Evolutionary conservation across 371 early-diverging fungal genomes (phyloP), one percentile per base, ranked within the genome.

Genomic region (Mortierella polycephala): DNA sequence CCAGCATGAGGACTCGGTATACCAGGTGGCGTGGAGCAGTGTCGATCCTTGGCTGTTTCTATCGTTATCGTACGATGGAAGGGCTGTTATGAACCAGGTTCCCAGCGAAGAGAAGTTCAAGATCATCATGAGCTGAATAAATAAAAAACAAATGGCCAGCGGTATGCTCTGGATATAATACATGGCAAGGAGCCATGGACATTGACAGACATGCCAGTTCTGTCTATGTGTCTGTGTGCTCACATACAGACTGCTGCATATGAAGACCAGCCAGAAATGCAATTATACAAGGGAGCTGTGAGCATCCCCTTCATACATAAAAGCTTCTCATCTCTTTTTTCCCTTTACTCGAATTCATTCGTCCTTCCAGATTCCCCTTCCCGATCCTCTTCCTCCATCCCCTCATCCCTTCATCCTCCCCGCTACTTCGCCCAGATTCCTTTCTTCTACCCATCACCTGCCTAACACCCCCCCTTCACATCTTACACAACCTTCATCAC

Each of bases 21-120:
- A 97, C 71, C 82, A 91, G 6, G 93, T 91, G 3, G 90, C 91
- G 18, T 98, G 98, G 98, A 95, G 95, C 52, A 83, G 83, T 1
- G 91, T 91, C 1, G 96, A 96, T 76, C 95, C 96, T 1, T 98
- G 98, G 98, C 85, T 95, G 21, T 96, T 96, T 85, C 92, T 94
- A n/a, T 95, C 96, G 0, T 74, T 96, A 41, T 96, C 97, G 37
- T 94, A 94, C 74, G 96, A 96, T 69, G 98, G 98, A 2, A 89
- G 96, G 14, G 86, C 96, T 14, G 94, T 96, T 9, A 89, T 97
- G 55, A 95, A 93, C 74, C 85, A 89, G 62, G 97, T 97, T 6
- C 98, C 97, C 0, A 83, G 86, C 30, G 88, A 89, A 10, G 95
- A 96, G 76, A 96, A 96, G 79, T 96, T 96, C 75, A 94, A 92